These are phyloP conservation scores for Allantophomopsis cytisporea DNA, from an alignment of 2,329 filamentous ascomycete species.

Conservation along the genomic window DNA sequence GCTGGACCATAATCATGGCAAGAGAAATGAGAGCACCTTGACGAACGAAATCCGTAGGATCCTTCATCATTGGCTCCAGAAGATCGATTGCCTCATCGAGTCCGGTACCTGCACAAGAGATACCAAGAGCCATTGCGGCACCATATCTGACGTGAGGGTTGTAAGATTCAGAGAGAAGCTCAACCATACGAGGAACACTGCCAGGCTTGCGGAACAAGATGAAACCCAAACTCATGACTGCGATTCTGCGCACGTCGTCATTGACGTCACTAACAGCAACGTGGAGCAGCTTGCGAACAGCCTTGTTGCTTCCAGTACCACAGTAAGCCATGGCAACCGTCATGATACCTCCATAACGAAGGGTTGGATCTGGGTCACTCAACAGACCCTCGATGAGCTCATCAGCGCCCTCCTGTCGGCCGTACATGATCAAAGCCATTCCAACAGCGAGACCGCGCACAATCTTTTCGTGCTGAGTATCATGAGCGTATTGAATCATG, in stretches of 20 bases:
- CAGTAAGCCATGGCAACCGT: conserved; percentile 97
- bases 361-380: conserved; percentile 82
- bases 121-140: conserved; percentile 95
- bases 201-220: conserved; percentile 97
- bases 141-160: conserved; percentile 97
- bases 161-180: conserved; percentile 94
- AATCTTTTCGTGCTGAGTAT: conserved; percentile 98
- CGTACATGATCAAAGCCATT: conserved; percentile 98
- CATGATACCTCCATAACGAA: conserved; percentile 96
- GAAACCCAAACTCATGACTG: conserved; percentile 95
- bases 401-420: conserved; percentile 86
- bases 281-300: conserved; percentile 87
- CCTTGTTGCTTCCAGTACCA: conserved; percentile 96
- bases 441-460: conserved; percentile 89
- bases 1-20: conserved; percentile 98
- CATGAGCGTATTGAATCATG: conserved; percentile 96
- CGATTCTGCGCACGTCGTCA: conserved; percentile 89
- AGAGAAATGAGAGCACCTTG: conserved; percentile 91
- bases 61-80: conserved; percentile 98
- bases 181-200: conserved; percentile 96
- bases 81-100: conserved; percentile 93
- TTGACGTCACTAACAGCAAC: conserved; percentile 96
- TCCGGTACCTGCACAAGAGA: conserved; percentile 92
- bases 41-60: conserved; percentile 94
- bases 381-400: conserved; percentile 87